Conservation (phyloP, 2,329 filamentous ascomycete genomes). For the Fusarium duplospermum region DNA sequence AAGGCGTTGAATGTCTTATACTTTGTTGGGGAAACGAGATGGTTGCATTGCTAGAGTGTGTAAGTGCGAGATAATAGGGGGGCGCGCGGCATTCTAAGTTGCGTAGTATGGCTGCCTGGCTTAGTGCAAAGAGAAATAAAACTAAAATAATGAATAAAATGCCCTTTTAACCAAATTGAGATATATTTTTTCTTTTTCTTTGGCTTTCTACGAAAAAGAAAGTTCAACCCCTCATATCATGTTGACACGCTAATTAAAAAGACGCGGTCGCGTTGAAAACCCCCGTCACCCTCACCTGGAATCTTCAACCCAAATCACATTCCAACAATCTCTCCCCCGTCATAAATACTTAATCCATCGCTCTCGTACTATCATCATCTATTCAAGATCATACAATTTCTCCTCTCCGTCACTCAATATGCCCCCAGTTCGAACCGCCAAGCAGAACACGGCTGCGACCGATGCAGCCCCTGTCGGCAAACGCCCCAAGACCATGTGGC, state of each 20-base stretch:
- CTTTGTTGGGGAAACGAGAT: not conserved
- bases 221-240: not conserved
- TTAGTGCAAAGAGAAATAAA: not conserved
- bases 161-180: not conserved
- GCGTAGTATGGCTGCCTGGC: not conserved
- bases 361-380: not conserved
- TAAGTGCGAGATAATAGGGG: not conserved
- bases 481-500: not conserved
- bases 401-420: not conserved
- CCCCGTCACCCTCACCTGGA: not conserved
- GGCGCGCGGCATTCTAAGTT: not conserved
- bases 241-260: not conserved
- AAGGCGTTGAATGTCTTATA: not conserved
- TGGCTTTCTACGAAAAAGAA: not conserved
- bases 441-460: conserved; percentile 5
- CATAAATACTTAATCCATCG: not conserved
- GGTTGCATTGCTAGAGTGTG: not conserved
- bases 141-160: not conserved
- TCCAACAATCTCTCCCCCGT: not conserved
- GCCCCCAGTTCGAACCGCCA: conserved; percentile 18
- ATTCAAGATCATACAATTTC: not conserved
- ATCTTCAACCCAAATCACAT: not conserved
- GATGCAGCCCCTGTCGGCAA: conserved; percentile 1
- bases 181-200: not conserved
- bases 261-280: not conserved